Conservation (phyloP, 306 rosid genomes). For the Rubus parviflorus region DNA sequence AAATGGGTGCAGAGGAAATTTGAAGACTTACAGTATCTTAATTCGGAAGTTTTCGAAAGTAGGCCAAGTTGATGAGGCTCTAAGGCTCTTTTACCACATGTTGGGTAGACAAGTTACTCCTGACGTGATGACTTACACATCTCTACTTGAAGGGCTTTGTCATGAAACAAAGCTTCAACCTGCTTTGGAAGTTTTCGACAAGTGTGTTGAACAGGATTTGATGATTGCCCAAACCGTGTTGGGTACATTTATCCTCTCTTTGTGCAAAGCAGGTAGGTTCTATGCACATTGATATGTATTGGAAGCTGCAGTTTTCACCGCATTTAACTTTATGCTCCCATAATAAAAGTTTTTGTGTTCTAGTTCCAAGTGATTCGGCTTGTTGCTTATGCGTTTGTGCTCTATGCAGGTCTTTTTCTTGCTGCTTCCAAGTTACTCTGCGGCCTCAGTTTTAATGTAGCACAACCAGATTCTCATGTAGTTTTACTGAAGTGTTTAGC, state of each 20-base stretch:
- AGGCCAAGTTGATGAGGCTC: constrained; percentile 76
- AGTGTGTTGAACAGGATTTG: constrained; percentile 53
- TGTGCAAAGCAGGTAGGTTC: constrained; percentile 65
- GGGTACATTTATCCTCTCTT: constrained; percentile 44
- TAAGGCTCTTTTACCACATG: constrained; percentile 67
- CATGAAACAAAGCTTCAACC: constrained; percentile 55
- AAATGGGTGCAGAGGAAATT: constrained; percentile 64
- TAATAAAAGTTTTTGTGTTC: background rate
- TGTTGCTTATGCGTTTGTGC: constrained; percentile 10
- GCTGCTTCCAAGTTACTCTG: constrained; percentile 70
- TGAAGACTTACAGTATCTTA: constrained; percentile 75
- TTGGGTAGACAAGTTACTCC: constrained; percentile 59
- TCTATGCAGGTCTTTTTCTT: constrained; percentile 56
- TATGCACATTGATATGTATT: constrained; percentile 12
- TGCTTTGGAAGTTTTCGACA: constrained; percentile 67
- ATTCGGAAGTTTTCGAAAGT: constrained; percentile 63
- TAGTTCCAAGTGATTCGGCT: background rate
- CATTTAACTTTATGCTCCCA: background rate
- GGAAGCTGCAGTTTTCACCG: background rate
- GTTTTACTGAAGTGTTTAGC: constrained; percentile 61
- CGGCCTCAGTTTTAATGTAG: constrained; percentile 41
- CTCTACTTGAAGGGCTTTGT: constrained; percentile 75
- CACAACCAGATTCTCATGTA: constrained; percentile 50
- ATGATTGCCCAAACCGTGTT: constrained; percentile 52
- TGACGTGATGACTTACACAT: constrained; percentile 55